Evolutionary conservation across 176 grass and related monocot species (phyloP).

Genomic region (Raddia distichophylla): DNA sequence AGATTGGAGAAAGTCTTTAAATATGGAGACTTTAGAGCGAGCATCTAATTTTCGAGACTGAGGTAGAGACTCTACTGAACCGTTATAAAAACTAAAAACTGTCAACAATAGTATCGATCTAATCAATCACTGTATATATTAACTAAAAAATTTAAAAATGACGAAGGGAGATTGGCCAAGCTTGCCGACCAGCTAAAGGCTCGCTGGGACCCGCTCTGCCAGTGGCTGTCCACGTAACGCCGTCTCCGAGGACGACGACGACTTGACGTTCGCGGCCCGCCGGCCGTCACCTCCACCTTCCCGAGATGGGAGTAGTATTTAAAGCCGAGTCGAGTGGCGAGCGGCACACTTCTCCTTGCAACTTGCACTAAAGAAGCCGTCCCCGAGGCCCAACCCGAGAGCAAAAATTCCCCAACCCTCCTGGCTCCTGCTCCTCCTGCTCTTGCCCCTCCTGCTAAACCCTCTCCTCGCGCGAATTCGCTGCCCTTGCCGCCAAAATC

Average conservation of each 20-base stretch:
- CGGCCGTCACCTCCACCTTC: background rate
- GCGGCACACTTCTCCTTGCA: constrained; percentile 28
- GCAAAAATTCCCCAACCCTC: constrained; percentile 20
- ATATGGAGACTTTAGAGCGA: too few relatives aligned
- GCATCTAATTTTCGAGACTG: too few relatives aligned
- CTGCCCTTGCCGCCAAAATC: background rate
- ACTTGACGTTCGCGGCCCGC: background rate
- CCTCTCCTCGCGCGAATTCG: background rate
- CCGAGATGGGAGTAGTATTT: constrained; percentile 8
- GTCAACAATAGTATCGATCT: too few relatives aligned
- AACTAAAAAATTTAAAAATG: too few relatives aligned
- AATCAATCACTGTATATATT: too few relatives aligned
- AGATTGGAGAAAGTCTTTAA: too few relatives aligned
- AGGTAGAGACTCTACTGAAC: too few relatives aligned
- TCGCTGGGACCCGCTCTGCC: background rate
- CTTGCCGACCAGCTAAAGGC: constrained; percentile 13
- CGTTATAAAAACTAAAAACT: too few relatives aligned
- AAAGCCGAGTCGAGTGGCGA: constrained; percentile 23
- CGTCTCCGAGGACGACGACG: background rate
- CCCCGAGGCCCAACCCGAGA: background rate
- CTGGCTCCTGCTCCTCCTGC: background rate
- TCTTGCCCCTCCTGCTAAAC: background rate
- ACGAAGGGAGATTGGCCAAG: background rate
- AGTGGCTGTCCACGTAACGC: background rate
- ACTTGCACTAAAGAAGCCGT: constrained; percentile 35